phyloP scores from a whole-genome alignment of 345 rosid species.

The Gynandropsis gynandra region DNA sequence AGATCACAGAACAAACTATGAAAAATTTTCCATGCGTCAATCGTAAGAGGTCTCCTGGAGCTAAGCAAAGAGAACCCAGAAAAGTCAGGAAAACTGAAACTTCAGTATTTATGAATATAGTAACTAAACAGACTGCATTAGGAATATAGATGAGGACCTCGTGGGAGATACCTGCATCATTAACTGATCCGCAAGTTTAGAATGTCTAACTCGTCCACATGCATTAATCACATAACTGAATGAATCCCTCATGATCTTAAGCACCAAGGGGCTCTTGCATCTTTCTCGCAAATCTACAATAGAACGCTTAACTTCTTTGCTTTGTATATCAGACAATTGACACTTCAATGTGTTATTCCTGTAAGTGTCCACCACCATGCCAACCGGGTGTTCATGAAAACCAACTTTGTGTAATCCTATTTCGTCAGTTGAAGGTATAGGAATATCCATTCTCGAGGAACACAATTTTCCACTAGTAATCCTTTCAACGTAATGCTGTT shows the following conservation, averaged over 20 bases:
- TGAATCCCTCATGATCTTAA: conserved; percentile 43
- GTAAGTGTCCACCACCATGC: conserved; percentile 19
- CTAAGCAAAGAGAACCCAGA: neutral
- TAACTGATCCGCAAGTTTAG: conserved; percentile 59
- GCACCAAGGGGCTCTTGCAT: conserved; percentile 19
- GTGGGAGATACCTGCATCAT: conserved; percentile 51
- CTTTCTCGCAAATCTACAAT: conserved; percentile 19
- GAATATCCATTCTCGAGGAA: conserved; percentile 60
- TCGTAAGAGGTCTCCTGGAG: neutral
- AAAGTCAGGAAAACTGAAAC: neutral
- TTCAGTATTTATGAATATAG: conserved; percentile 2
- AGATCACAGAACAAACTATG: neutral
- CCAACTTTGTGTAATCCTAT: conserved; percentile 30
- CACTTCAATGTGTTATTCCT: conserved; percentile 19
- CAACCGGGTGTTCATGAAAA: conserved; percentile 23
- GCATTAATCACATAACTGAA: conserved; percentile 53
- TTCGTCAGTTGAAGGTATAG: conserved; percentile 45
- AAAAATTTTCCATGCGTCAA: neutral
- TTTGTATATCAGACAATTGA: conserved; percentile 18
- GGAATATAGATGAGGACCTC: conserved; percentile 7
- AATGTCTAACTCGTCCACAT: conserved; percentile 50
- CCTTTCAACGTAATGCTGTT: conserved; percentile 24
- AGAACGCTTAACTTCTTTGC: conserved; percentile 21
- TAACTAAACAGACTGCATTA: conserved; percentile 3
- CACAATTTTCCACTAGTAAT: conserved; percentile 25